These are phyloP conservation scores for Penicillium freii DNA, from an alignment of 2,329 filamentous ascomycete genomes.

Conservation along the genomic window DNA sequence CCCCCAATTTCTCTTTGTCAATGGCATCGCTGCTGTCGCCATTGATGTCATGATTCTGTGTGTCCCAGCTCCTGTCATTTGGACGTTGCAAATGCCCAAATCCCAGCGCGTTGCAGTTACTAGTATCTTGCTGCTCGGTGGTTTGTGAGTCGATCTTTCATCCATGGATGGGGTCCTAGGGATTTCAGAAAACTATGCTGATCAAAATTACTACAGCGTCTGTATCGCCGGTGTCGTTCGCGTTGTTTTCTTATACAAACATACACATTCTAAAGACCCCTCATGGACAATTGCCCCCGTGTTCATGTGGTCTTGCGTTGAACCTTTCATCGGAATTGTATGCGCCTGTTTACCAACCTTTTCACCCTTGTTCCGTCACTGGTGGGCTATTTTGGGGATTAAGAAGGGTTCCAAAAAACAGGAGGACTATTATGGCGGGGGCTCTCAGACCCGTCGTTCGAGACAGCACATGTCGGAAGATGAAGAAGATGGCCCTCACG, in stretches of 20 bases:
- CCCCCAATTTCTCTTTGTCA: slow-evolving; percentile 25
- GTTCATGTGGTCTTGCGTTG: slow-evolving; percentile 12
- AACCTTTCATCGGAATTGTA: slow-evolving; percentile 10
- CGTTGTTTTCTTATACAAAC: slow-evolving; percentile 1
- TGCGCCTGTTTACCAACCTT: slow-evolving; percentile 11
- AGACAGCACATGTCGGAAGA: background rate
- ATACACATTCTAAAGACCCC: background rate
- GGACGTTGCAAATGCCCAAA: slow-evolving; percentile 29
- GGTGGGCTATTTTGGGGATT: slow-evolving; percentile 1
- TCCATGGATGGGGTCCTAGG: too few species aligned
- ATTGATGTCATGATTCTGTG: slow-evolving; percentile 33
- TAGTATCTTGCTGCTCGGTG: slow-evolving; percentile 32
- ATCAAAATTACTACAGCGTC: background rate
- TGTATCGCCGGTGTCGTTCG: slow-evolving; percentile 12
- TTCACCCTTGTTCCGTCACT: slow-evolving; percentile 7
- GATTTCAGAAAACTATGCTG: background rate
- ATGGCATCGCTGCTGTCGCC: slow-evolving; percentile 30
- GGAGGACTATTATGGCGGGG: background rate
- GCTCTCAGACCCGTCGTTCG: background rate
- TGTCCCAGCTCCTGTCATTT: slow-evolving; percentile 32
- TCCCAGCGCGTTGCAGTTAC: slow-evolving; percentile 30
- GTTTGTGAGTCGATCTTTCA: slow-evolving; percentile 26
- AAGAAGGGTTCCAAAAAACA: background rate
- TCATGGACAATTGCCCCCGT: slow-evolving; percentile 11
- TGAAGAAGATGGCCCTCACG: background rate